Evolutionary conservation across 2,329 filamentous ascomycete species (phyloP), one percentile per base, ranked within the genome.

Genomic region (Neonectria sp.): DNA sequence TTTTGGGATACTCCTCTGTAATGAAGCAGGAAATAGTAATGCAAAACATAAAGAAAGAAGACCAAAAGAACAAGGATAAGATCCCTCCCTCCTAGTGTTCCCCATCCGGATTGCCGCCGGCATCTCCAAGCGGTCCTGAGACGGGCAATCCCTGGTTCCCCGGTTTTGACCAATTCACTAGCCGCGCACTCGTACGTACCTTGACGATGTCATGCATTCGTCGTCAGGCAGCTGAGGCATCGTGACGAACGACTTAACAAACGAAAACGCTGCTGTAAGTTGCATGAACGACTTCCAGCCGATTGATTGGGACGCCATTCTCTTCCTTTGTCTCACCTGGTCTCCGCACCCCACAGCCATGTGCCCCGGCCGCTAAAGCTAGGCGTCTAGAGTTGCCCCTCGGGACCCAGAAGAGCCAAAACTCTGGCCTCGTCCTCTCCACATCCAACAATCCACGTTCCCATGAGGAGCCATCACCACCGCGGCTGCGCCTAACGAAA

Each of bases 401-500:
- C 55, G 45, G 46, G 9, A 48, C 66, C 62, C 56, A 57, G 51
- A 60, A 55, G 35, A 63, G 51, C 51, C 45, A 27, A 25, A 45
- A 43, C 13, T 33, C 49, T 12, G 12, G 8, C 31, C 8, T 33
- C 43, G n/a, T 15, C 59, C 24, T 60, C 65, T 56, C 55, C 60
- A 67, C 60, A 60, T 24, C 33, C 45, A 46, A 40, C n/a, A 31
- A 43, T 45, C 60, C 27, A 33, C 7, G 17, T 7, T n/a, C 55
- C 29, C 21, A 21, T 21, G 21, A 21, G 21, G 21, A 21, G 21
- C 21, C 21, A 35, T 27, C 52, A 46, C 29, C 27, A 8, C 24
- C 43, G 29, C 71, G 73, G 70, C 70, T 75, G 45, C 70, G 63
- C 37, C 69, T 75, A 57, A 69, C 74, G 45, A 25, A 62, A 35